Percentiles rank a stretch among this genome's conserved stretches.
These are phyloP conservation scores for Plectosphaerella cucumerina DNA, from an alignment of 2,329 filamentous ascomycete species.

Conservation along the genomic window DNA sequence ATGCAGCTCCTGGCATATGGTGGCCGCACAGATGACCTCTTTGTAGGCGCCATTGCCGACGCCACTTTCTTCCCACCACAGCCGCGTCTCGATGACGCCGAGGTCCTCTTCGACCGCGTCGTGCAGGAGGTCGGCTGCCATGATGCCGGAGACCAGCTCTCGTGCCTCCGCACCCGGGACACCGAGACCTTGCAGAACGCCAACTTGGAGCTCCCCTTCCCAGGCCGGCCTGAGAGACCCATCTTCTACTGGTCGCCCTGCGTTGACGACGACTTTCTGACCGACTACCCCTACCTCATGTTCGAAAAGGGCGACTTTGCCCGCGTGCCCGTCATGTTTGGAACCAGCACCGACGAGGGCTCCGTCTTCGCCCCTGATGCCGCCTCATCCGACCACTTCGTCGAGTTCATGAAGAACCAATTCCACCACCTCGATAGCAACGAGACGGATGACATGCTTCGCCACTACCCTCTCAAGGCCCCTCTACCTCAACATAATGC, in stretches of 20 bases:
- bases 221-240: constrained; percentile 26
- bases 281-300: constrained; percentile 34
- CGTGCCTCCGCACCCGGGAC: constrained; percentile 35
- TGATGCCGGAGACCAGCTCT: constrained; percentile 23
- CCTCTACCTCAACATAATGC: constrained; percentile 30
- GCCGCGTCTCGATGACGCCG: constrained; percentile 35
- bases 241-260: constrained; percentile 49
- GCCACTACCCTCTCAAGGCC: constrained; percentile 32
- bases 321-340: constrained; percentile 40
- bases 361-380: constrained; percentile 38
- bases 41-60: constrained; percentile 40
- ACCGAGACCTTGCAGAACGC: constrained; percentile 31
- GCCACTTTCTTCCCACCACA: constrained; percentile 48
- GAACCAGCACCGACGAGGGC: constrained; percentile 42
- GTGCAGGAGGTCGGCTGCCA: constrained; percentile 30
- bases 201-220: constrained; percentile 36
- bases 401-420: constrained; percentile 39
- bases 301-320: constrained; percentile 35
- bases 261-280: constrained; percentile 41
- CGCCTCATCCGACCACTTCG: constrained; percentile 25
- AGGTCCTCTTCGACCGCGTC: constrained; percentile 42
- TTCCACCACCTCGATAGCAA: constrained; percentile 36
- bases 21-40: constrained; percentile 39
- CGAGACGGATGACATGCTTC: constrained; percentile 29
- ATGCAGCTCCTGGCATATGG: constrained; percentile 44